phyloP scores from a whole-genome alignment of 805 yeast species.

The Candida loeiensis region DNA sequence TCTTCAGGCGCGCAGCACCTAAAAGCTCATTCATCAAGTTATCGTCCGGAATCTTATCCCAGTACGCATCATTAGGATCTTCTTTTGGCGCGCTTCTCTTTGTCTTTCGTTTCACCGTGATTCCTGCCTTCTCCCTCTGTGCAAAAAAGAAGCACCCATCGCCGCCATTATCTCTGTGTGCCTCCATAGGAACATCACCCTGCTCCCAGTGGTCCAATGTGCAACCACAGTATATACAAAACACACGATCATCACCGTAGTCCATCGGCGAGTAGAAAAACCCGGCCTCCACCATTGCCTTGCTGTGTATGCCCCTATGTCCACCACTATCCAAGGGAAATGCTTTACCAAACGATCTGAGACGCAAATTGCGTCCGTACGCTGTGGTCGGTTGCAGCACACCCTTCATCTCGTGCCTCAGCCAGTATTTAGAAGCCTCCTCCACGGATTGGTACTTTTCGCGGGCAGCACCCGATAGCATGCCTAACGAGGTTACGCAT shows the following conservation, averaged over 20 bases:
- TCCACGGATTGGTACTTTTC: constrained; percentile 8
- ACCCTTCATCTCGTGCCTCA: constrained; percentile 5
- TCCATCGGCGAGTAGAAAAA: constrained; percentile 33
- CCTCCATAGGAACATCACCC: constrained; percentile 58
- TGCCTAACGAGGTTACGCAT: constrained; percentile 12
- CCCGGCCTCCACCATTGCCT: constrained; percentile 43
- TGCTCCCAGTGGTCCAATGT: constrained; percentile 51
- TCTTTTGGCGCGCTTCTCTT: constrained; percentile 4
- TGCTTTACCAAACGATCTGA: constrained; percentile 8
- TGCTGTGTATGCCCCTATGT: constrained; percentile 1
- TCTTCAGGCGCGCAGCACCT: constrained; percentile 8
- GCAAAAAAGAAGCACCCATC: constrained; percentile 29
- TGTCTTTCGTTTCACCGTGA: neutral
- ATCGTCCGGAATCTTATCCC: constrained; percentile 21
- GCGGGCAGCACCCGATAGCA: constrained; percentile 10
- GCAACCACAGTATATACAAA: constrained; percentile 29
- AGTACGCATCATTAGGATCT: constrained; percentile 23
- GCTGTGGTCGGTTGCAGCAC: constrained; percentile 9
- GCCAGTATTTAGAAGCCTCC: constrained; percentile 9
- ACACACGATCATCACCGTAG: constrained; percentile 31
- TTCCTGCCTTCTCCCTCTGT: neutral
- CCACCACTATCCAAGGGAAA: constrained; percentile 7
- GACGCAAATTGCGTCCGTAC: constrained; percentile 7
- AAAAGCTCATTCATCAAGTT: constrained; percentile 15
- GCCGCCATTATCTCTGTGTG: constrained; percentile 36